Conservation (phyloP, 2,329 filamentous ascomycete species). For the Fusarium incarnatum region DNA sequence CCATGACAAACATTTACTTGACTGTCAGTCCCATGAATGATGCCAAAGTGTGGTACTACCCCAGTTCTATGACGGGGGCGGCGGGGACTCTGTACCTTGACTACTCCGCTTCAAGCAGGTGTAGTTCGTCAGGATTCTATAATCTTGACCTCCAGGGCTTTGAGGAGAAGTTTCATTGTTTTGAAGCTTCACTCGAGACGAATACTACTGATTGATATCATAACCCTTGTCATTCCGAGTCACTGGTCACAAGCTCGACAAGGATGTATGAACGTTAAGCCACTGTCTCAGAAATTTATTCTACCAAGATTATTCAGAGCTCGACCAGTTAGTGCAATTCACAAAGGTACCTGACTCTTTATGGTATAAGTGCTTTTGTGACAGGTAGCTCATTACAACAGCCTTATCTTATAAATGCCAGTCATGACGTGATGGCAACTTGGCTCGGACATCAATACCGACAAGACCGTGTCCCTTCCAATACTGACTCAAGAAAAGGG, state of each 20-base stretch:
- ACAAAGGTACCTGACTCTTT: constrained; percentile 11
- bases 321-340: constrained; percentile 14
- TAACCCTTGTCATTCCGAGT: constrained; percentile 11
- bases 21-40: constrained; percentile 10
- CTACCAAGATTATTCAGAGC: background rate
- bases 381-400: constrained; percentile 11
- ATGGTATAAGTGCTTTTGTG: constrained; percentile 5
- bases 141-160: background rate
- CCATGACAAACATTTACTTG: constrained; percentile 9
- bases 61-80: constrained; percentile 30
- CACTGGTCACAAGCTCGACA: background rate
- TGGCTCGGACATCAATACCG: constrained; percentile 7
- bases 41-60: constrained; percentile 19
- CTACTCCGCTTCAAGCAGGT: constrained; percentile 26
- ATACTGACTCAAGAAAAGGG: constrained; percentile 26
- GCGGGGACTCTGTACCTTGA: constrained; percentile 22
- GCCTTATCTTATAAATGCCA: constrained; percentile 14
- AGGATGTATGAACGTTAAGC: background rate
- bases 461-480: background rate
- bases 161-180: background rate
- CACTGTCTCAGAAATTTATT: constrained; percentile 14
- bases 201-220: constrained; percentile 25
- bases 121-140: constrained; percentile 15
- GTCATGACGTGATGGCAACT: constrained; percentile 22
- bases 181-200: background rate